A percentile compares a stretch with the other conserved stretches of the same genome.
phyloP scores from a whole-genome alignment of 2,329 filamentous ascomycete genomes.

The Gyromitra esculenta region DNA sequence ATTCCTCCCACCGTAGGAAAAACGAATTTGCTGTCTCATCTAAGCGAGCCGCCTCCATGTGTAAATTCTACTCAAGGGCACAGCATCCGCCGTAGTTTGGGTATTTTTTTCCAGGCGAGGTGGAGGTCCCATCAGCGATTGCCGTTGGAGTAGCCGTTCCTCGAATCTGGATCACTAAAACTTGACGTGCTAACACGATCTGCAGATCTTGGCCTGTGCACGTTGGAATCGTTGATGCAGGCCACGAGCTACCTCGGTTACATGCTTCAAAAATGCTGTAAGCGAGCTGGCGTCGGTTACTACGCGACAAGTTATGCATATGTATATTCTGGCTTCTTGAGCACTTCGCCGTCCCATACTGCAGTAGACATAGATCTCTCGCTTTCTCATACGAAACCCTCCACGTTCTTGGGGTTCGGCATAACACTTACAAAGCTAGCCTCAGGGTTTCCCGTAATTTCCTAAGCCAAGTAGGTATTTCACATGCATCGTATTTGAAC shows the following conservation, averaged over 20 bases:
- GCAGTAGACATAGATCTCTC: too few species aligned
- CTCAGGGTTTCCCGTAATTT: too few species aligned
- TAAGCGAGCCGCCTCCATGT: neutral
- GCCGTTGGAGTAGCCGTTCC: slow-evolving; percentile 6
- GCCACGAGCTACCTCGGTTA: slow-evolving; percentile 32
- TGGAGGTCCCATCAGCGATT: neutral
- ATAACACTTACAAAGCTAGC: too few species aligned
- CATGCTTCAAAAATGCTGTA: neutral
- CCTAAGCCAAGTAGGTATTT: too few species aligned
- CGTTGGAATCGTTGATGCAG: neutral
- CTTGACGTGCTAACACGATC: slow-evolving; percentile 2
- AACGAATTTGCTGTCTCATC: neutral
- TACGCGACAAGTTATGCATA: neutral
- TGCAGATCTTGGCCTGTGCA: slow-evolving; percentile 21
- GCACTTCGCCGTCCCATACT: too few species aligned
- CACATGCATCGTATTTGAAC: too few species aligned
- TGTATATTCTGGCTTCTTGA: too few species aligned
- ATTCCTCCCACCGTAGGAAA: neutral
- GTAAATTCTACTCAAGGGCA: neutral
- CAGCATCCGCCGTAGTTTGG: neutral
- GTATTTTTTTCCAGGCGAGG: neutral
- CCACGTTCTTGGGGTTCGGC: too few species aligned
- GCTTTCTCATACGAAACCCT: too few species aligned
- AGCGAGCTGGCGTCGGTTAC: slow-evolving; percentile 13
- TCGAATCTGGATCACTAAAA: slow-evolving; percentile 5